Percentiles rank a stretch among this genome's conserved stretches.
Conservation (phyloP, 192 early-diverging fungal species). For the Coemansia sp. region DNA sequence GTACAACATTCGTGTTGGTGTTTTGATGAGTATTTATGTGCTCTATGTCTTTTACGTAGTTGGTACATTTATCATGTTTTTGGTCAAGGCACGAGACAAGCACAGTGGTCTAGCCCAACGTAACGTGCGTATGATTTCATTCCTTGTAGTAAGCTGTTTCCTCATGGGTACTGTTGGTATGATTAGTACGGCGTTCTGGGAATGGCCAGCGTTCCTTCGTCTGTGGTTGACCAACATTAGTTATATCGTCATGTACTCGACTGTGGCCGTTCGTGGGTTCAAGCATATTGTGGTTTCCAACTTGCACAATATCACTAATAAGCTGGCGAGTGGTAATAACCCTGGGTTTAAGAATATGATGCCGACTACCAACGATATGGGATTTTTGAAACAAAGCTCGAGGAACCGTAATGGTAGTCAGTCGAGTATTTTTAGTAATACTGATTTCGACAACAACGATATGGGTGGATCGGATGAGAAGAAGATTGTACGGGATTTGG, state of each 20-base stretch:
- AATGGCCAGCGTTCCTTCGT: conserved; percentile 46
- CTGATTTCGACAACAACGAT: conserved; percentile 23
- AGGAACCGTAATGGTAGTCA: conserved; percentile 29
- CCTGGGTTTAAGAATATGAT: conserved; percentile 23
- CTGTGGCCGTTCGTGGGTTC: conserved; percentile 29
- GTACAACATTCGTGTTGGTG: conserved; percentile 39
- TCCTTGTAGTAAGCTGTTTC: conserved; percentile 28
- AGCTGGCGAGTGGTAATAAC: conserved; percentile 31
- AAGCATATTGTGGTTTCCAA: conserved; percentile 45
- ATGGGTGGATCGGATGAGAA: conserved; percentile 15
- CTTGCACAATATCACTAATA: conserved; percentile 36
- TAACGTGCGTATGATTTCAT: conserved; percentile 18
- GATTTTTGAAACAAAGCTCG: conserved; percentile 7
- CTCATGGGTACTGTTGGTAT: conserved; percentile 21
- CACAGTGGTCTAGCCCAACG: conserved; percentile 46
- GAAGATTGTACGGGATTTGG: conserved; percentile 11
- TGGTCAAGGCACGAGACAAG: conserved; percentile 43
- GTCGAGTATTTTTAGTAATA: conserved; percentile 39
- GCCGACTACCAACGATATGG: conserved; percentile 20
- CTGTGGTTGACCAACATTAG: conserved; percentile 41
- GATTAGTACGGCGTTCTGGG: conserved; percentile 32
- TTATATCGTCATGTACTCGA: conserved; percentile 22
- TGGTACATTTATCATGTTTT: conserved; percentile 35
- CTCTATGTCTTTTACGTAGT: conserved; percentile 31
- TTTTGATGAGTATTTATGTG: conserved; percentile 21